Percentiles rank a stretch among this genome's conserved stretches.
Evolutionary conservation across 169 alveolate species (phyloP).

Genomic region (Babesia ovis): DNA sequence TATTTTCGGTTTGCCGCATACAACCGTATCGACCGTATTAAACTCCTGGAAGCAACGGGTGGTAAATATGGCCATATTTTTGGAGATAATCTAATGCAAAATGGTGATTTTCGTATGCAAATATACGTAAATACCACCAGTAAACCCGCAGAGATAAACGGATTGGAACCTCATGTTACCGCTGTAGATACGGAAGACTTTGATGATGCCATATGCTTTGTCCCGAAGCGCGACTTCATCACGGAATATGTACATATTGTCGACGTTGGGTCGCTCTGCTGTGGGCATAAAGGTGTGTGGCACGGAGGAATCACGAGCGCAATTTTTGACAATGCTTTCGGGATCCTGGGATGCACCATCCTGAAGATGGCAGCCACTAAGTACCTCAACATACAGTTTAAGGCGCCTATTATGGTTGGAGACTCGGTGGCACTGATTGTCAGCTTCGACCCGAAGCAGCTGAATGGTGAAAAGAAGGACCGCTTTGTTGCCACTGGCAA

Average conservation of each 20-base stretch:
- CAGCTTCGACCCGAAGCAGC: slow-evolving; percentile 50
- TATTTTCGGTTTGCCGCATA: slow-evolving; percentile 42
- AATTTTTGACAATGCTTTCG: slow-evolving; percentile 64
- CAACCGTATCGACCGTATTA: slow-evolving; percentile 20
- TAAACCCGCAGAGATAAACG: not conserved
- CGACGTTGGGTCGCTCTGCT: slow-evolving; percentile 60
- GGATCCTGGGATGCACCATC: slow-evolving; percentile 50
- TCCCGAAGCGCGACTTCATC: slow-evolving; percentile 19
- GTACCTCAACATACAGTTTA: slow-evolving; percentile 57
- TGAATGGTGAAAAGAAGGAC: slow-evolving; percentile 8
- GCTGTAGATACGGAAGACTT: slow-evolving; percentile 23
- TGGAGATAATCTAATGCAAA: slow-evolving; percentile 52
- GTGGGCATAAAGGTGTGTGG: slow-evolving; percentile 71
- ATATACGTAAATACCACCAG: slow-evolving; percentile 44
- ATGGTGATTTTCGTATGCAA: slow-evolving; percentile 37
- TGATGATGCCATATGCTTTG: slow-evolving; percentile 18
- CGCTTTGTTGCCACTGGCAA: slow-evolving; percentile 52
- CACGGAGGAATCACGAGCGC: slow-evolving; percentile 72
- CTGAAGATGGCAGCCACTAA: slow-evolving; percentile 65
- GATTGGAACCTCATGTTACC: slow-evolving; percentile 1
- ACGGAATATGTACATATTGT: slow-evolving; percentile 47
- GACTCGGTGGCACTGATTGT: slow-evolving; percentile 45
- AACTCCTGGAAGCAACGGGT: slow-evolving; percentile 27
- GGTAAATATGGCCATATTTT: slow-evolving; percentile 64
- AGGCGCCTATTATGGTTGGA: slow-evolving; percentile 63